A percentile compares a stretch with the other conserved stretches of the same genome.
Evolutionary conservation across 1,284 basidiomycete species (phyloP).

Genomic region (Pyrrhoderma noxium): DNA sequence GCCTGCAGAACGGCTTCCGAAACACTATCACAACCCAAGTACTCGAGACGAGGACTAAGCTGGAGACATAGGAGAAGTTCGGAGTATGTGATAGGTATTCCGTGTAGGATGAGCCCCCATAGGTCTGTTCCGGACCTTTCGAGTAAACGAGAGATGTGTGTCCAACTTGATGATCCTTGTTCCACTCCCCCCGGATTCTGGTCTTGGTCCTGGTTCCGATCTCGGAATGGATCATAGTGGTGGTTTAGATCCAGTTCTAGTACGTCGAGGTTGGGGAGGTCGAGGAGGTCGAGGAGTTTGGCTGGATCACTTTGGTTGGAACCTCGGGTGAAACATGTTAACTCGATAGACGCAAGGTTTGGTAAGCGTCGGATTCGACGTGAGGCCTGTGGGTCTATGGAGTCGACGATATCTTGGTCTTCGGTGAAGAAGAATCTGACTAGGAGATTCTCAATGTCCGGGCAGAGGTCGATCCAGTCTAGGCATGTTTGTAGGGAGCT

Average conservation of each 20-base stretch:
- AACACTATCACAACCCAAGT: neutral
- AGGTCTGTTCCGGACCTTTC: constrained; percentile 4
- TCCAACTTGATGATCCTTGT: neutral
- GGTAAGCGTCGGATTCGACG: neutral
- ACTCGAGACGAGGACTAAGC: neutral
- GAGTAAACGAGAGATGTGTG: neutral
- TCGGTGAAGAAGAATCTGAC: constrained; percentile 1
- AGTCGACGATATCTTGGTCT: neutral
- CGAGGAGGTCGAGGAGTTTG: constrained; percentile 3
- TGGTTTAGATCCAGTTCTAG: neutral
- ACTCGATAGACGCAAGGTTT: neutral
- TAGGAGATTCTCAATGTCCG: constrained; percentile 2
- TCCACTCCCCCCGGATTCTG: neutral
- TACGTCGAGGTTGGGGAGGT: neutral
- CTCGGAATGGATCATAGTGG: neutral
- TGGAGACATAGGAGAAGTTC: constrained; percentile 2
- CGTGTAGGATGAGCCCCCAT: neutral
- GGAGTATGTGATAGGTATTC: neutral
- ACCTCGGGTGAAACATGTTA: neutral
- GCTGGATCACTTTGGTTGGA: neutral
- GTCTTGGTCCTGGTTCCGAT: neutral
- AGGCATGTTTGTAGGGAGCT: constrained; percentile 3
- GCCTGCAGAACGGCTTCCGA: neutral
- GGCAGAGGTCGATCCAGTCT: constrained; percentile 9
- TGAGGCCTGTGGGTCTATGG: neutral